A percentile compares a stretch with the other conserved stretches of the same genome.
Conservation (phyloP, 805 yeast species). For the Cyberlindnera maclurae region DNA sequence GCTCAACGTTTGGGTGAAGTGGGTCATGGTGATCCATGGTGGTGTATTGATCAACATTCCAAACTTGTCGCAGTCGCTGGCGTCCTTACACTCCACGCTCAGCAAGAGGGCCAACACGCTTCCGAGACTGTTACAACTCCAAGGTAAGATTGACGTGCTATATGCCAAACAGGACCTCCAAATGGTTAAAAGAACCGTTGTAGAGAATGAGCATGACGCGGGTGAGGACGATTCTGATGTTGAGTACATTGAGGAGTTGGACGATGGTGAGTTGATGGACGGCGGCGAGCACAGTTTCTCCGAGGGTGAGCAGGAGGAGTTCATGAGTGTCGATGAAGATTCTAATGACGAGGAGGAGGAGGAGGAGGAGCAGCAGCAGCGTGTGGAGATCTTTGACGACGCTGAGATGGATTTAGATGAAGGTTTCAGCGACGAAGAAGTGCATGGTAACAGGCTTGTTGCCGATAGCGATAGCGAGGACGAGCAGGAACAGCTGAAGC, state of each 20-base stretch:
- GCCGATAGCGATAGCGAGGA: conserved; percentile 19
- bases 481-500: conserved; percentile 19
- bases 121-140: conserved; percentile 68
- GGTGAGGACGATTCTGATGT: conserved; percentile 31
- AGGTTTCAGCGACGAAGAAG: conserved; percentile 28
- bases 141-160: conserved; percentile 72
- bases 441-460: conserved; percentile 17
- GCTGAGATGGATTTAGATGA: conserved; percentile 27
- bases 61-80: conserved; percentile 48
- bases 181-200: conserved; percentile 33
- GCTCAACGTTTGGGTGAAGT: conserved; percentile 72
- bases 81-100: conserved; percentile 58
- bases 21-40: conserved; percentile 80
- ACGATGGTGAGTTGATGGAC: conserved; percentile 38
- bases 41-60: conserved; percentile 44
- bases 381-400: conserved; percentile 8
- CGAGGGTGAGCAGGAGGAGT: conserved; percentile 29
- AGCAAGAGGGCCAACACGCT: conserved; percentile 58
- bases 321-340: conserved; percentile 22
- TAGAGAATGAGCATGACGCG: conserved; percentile 30
- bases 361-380: neutral
- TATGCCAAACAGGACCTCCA: conserved; percentile 57
- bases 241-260: conserved; percentile 67
- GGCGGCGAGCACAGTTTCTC: conserved; percentile 37
- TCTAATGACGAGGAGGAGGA: conserved; percentile 28